Evolutionary conservation across 495 filamentous ascomycete species (phyloP).

Genomic region (Ramalina peruviana): DNA sequence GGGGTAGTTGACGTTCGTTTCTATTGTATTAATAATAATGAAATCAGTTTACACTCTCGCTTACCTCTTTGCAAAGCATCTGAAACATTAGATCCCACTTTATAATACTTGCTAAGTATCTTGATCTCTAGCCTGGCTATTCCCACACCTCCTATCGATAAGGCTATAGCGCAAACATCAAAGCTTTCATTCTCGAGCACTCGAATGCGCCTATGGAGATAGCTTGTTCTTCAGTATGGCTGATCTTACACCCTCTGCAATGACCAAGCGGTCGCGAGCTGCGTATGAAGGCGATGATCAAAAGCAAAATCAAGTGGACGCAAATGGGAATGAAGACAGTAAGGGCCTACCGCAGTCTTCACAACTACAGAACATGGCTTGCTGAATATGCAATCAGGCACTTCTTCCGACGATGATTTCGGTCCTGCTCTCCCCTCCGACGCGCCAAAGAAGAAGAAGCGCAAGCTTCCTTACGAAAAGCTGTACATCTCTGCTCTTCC

Average conservation of each 20-base stretch:
- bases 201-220: too few relatives aligned
- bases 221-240: too few relatives aligned
- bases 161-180: too few relatives aligned
- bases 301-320: not conserved
- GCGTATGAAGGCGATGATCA: not conserved
- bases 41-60: too few relatives aligned
- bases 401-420: conserved; percentile 86
- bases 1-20: too few relatives aligned
- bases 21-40: too few relatives aligned
- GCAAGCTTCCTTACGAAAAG: conserved; percentile 85
- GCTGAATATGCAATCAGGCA: conserved; percentile 26
- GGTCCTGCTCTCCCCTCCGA: conserved; percentile 71
- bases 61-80: too few relatives aligned
- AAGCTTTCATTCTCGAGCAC: too few relatives aligned
- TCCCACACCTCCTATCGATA: not conserved
- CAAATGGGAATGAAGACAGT: not conserved
- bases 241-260: not conserved
- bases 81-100: too few relatives aligned
- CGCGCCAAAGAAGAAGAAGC: conserved; percentile 69
- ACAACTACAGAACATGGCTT: not conserved
- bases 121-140: not conserved
- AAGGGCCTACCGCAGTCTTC: not conserved
- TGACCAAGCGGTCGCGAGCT: not conserved
- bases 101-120: too few relatives aligned
- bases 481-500: conserved; percentile 87